Conservation (phyloP, 495 filamentous ascomycete species). For the Aspergillus avenaceus region DNA sequence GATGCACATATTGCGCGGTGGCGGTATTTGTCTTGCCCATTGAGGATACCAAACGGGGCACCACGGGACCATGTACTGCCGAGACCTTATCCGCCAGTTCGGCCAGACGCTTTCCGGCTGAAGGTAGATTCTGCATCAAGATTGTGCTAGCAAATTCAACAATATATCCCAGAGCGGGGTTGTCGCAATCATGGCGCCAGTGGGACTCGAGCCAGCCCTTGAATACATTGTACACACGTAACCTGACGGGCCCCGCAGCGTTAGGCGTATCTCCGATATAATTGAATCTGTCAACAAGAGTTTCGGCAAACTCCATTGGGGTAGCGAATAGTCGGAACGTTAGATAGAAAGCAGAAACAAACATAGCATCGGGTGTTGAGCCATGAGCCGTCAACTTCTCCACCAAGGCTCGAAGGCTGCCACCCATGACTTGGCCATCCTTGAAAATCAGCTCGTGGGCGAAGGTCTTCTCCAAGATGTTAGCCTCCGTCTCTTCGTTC, state of each 20-base stretch:
- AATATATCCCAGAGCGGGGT: conserved; percentile 69
- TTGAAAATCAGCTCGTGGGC: conserved; percentile 92
- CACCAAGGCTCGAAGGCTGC: conserved; percentile 84
- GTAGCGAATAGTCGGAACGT: conserved; percentile 95
- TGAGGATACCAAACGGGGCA: conserved; percentile 82
- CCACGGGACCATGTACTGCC: conserved; percentile 64
- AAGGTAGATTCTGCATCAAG: conserved; percentile 63
- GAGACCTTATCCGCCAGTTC: conserved; percentile 83
- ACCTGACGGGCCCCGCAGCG: conserved; percentile 72
- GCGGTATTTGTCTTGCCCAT: conserved; percentile 84
- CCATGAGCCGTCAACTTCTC: conserved; percentile 92
- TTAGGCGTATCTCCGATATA: conserved; percentile 76
- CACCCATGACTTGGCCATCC: conserved; percentile 90
- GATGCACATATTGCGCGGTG: conserved; percentile 60
- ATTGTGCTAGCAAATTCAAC: conserved; percentile 71
- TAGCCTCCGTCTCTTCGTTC: conserved; percentile 71
- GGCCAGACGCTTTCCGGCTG: conserved; percentile 71
- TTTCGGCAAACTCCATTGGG: conserved; percentile 71
- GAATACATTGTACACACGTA: conserved; percentile 93
- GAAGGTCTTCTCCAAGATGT: conserved; percentile 77
- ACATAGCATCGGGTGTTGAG: conserved; percentile 86
- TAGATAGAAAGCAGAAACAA: conserved; percentile 92
- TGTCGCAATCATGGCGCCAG: conserved; percentile 81
- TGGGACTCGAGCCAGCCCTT: conserved; percentile 97
- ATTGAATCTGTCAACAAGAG: conserved; percentile 84